Evolutionary conservation across 768 basidiomycete genomes (phyloP), one percentile per base, ranked within the genome.

Genomic region (Pleurotus eryngii): DNA sequence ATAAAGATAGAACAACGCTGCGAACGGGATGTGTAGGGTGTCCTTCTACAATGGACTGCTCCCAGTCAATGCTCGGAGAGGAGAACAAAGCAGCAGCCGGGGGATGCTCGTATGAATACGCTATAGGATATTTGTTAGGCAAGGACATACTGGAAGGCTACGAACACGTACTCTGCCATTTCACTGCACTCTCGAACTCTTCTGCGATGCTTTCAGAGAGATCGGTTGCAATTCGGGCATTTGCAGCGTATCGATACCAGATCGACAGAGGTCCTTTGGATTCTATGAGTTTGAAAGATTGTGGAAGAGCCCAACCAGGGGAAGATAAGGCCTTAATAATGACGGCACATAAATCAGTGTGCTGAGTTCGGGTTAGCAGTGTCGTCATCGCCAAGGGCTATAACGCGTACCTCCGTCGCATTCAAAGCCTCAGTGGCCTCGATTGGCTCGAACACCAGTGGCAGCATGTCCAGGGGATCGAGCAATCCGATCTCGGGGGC

Each of bases 11-110:
- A 1, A 9, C 26, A 17, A n/a, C 18, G 40, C 20, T 12, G 61
- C 73, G 58, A 60, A 82, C 83, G 14, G 83, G 82, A 66, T 85
- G 83, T 0, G 79, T 83, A 3, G 82, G 81, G 63, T 85, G 83
- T 0, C 82, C 81, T 64, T 84, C 82, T 17, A 83, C 79, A 26
- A 84, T 81, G 1, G 82, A 82, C 62, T 83, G 81, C 58, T 85
- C 82, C 83, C 83, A 85, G 37, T 72, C 76, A 11, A 85, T 77
- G 55, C 81, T 83, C 0, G 79, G 64, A 20, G 78, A 80, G 3
- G 65, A 57, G 40, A 82, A 77, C 4, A 69, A 63, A 0, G 83
- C 81, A 3, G 76, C 72, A 27, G 56, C 59, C 1, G 79, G 80
- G 12, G 81, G 81, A 47, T 80, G 63, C 48, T 80, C 75, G 54